Conservation (phyloP, 164 flowering plant species). For the Stephania japonica region DNA sequence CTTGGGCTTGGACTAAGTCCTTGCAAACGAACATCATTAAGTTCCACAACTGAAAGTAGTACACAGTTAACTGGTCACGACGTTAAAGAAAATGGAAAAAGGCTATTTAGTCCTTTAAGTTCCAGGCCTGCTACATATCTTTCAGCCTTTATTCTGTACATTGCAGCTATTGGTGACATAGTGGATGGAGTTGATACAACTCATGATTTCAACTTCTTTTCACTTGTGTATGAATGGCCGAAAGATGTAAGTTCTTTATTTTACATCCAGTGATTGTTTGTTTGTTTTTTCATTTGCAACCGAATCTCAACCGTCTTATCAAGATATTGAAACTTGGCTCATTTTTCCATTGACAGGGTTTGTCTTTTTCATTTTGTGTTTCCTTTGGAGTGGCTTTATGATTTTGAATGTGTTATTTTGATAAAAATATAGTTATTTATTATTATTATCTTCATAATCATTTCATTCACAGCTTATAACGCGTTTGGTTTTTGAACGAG, state of each 20-base stretch:
- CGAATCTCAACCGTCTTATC: background rate
- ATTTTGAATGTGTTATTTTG: background rate
- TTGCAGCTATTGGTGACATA: conserved; percentile 97
- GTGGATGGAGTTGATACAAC: conserved; percentile 98
- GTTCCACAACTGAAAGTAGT: conserved; percentile 35
- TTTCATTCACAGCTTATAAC: conserved; percentile 69
- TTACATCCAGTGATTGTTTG: background rate
- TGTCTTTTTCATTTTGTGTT: too few species aligned
- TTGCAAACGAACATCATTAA: conserved; percentile 33
- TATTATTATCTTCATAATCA: background rate
- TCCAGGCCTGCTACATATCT: conserved; percentile 78
- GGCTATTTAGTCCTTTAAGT: conserved; percentile 67
- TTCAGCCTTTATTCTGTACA: conserved; percentile 87
- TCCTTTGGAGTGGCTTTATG: background rate
- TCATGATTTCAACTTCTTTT: conserved; percentile 98
- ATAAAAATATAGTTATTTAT: background rate
- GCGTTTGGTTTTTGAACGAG: conserved; percentile 91
- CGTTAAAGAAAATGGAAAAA: conserved; percentile 65
- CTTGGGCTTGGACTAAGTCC: conserved; percentile 83
- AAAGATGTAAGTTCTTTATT: conserved; percentile 60
- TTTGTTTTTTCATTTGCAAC: background rate
- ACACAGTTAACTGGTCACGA: conserved; percentile 45
- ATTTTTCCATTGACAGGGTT: background rate
- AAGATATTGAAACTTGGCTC: background rate
- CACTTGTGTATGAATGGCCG: conserved; percentile 95